Evolutionary conservation across 1,284 basidiomycete species (phyloP).

Genomic region (Anthracocystis walkeri): DNA sequence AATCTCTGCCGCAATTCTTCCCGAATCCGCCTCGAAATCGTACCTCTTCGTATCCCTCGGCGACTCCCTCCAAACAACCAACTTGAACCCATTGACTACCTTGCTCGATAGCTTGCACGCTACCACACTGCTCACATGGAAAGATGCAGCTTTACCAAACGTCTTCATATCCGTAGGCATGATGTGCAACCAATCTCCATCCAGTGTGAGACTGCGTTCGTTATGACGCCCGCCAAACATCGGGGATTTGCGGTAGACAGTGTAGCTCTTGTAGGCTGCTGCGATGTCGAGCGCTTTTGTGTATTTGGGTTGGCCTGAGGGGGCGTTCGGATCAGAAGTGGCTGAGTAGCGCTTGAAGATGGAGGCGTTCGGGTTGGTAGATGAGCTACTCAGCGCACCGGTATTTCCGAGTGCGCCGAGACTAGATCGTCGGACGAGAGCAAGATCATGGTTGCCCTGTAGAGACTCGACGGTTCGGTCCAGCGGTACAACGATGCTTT

Average conservation of each 20-base stretch:
- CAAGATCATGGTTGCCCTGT: constrained; percentile 85
- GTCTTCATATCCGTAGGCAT: constrained; percentile 70
- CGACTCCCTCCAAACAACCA: constrained; percentile 79
- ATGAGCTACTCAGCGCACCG: constrained; percentile 70
- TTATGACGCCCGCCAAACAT: constrained; percentile 80
- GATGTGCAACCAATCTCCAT: constrained; percentile 89
- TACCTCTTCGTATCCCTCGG: constrained; percentile 82
- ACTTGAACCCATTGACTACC: constrained; percentile 84
- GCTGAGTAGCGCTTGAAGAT: constrained; percentile 70
- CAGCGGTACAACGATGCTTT: constrained; percentile 82
- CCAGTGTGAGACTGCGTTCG: constrained; percentile 90
- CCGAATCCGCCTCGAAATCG: constrained; percentile 94
- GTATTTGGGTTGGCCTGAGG: constrained; percentile 73
- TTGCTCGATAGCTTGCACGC: constrained; percentile 86
- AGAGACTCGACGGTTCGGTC: constrained; percentile 95
- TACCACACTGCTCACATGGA: constrained; percentile 88
- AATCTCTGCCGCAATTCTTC: constrained; percentile 79
- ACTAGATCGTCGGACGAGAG: constrained; percentile 78
- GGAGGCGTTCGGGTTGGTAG: constrained; percentile 85
- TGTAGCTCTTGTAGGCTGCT: constrained; percentile 85
- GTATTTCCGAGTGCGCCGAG: constrained; percentile 59
- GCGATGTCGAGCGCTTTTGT: constrained; percentile 63
- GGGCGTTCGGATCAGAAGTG: constrained; percentile 77
- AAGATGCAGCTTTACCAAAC: constrained; percentile 78
- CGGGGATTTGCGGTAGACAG: constrained; percentile 92